Conservation (phyloP, 1,284 basidiomycete species). For the Ganoderma lingzhi region DNA sequence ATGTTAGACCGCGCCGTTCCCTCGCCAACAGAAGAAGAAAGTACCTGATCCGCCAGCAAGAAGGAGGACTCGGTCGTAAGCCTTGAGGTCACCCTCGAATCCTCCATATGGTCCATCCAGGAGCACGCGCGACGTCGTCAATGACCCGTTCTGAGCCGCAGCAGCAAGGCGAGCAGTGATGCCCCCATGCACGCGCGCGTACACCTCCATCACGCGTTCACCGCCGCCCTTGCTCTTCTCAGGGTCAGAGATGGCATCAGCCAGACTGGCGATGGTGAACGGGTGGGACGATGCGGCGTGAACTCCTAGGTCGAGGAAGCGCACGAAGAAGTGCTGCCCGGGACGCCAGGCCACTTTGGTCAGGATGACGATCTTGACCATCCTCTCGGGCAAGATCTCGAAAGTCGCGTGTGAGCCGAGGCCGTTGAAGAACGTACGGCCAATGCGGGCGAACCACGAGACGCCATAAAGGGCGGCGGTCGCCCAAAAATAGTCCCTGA, state of each 20-base stretch:
- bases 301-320: conserved; percentile 39
- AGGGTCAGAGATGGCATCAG: conserved; percentile 16
- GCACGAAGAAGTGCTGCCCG: conserved; percentile 53
- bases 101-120: conserved; percentile 53
- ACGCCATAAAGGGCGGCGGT: conserved; percentile 45
- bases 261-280: conserved; percentile 48
- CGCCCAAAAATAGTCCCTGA: conserved; percentile 48
- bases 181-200: conserved; percentile 41
- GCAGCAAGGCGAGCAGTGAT: conserved; percentile 39
- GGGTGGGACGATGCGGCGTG: conserved; percentile 48
- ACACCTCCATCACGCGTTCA: conserved; percentile 30
- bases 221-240: not conserved
- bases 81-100: conserved; percentile 39
- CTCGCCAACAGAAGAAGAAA: conserved; percentile 10
- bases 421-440: conserved; percentile 43
- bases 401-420: conserved; percentile 39
- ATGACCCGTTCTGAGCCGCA: conserved; percentile 20
- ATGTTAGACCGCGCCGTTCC: not conserved
- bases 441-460: conserved; percentile 42
- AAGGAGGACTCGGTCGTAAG: conserved; percentile 45
- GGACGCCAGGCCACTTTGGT: conserved; percentile 45
- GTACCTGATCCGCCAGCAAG: conserved; percentile 50
- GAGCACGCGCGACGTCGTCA: conserved; percentile 39
- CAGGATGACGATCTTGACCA: conserved; percentile 44
- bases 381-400: conserved; percentile 41